These are phyloP conservation scores for Uncinocarpus reesii DNA, from an alignment of 2,329 filamentous ascomycete genomes.

Conservation along the genomic window DNA sequence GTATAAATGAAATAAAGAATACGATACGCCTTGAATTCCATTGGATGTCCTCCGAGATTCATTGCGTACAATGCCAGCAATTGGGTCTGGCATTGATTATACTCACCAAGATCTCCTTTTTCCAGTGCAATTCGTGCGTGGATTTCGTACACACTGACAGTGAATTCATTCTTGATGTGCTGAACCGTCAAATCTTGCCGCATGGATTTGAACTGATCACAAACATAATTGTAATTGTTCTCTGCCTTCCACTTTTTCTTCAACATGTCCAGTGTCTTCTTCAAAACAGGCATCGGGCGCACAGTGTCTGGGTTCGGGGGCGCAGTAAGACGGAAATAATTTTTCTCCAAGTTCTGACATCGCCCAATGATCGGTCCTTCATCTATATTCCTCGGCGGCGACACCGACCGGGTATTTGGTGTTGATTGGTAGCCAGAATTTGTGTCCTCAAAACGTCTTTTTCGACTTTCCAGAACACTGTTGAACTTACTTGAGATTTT, in stretches of 20 bases:
- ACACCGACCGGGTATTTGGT: slow-evolving; percentile 28
- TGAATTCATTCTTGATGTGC: slow-evolving; percentile 93
- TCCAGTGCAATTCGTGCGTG: slow-evolving; percentile 95
- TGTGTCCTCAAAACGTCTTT: slow-evolving; percentile 65
- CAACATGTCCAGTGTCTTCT: slow-evolving; percentile 74
- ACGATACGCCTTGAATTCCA: slow-evolving; percentile 98
- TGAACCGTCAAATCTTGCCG: slow-evolving; percentile 97
- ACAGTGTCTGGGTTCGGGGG: slow-evolving; percentile 82
- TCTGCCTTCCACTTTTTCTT: slow-evolving; percentile 93
- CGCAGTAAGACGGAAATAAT: slow-evolving; percentile 84
- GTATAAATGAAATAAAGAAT: slow-evolving; percentile 99
- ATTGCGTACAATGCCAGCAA: slow-evolving; percentile 81
- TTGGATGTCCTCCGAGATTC: slow-evolving; percentile 75
- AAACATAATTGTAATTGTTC: slow-evolving; percentile 92
- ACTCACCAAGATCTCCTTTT: slow-evolving; percentile 99
- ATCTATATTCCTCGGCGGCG: slow-evolving; percentile 32
- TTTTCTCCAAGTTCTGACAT: slow-evolving; percentile 77
- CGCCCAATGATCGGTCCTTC: slow-evolving; percentile 72
- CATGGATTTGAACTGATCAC: slow-evolving; percentile 98
- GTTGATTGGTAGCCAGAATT: slow-evolving; percentile 22
- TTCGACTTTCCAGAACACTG: slow-evolving; percentile 76
- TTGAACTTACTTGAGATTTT: slow-evolving; percentile 76
- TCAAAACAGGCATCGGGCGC: slow-evolving; percentile 68
- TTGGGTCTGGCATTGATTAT: slow-evolving; percentile 99
- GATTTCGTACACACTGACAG: slow-evolving; percentile 91